Base-by-base conservation (phyloP, 352 stramenopile genomes). In the Thalassiosira mediterranea region DNA sequence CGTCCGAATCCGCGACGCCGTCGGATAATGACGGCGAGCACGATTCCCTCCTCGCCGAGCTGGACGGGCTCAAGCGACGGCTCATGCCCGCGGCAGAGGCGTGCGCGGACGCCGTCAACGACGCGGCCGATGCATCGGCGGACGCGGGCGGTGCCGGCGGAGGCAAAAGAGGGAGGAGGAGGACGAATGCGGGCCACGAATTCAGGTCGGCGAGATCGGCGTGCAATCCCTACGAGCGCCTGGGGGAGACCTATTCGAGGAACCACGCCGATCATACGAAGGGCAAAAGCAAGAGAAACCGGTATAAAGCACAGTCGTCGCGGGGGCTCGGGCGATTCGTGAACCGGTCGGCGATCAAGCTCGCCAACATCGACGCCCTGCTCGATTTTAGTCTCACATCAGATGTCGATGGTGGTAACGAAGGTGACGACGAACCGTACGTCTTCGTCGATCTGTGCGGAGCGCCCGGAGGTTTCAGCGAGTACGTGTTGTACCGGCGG, bases 261-360 rank as follows among this genome's bases (percentile, higher is more conserved):
- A 3, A 4, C 25, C 17, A 46, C 17, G 19, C 15, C 25, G 21
- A 61, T 23, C 11, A 17, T 23, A 54, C 81, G 32, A 87, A 87
- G 25, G 44, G 53, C 29, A 21, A 31, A 28, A 60, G 11, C 38
- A 59, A 57, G 40, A 19, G 25, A 29, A 62, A 71, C 37, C 10
- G 38, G 23, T 26, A 26, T 48, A 26, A 61, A 32, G 7, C 44
- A 34, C 37, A 44, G 60, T 46, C 51, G 29, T 29, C n/a, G 2
- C 34, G 21, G 2, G 51, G 21, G n/a, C 21, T 47, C 2, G 59
- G 32, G 51, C 64, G 61, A 40, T 91, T 91, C 44, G 52, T 91
- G 3, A 90, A 89, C 81, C 84, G 90, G 53, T 89, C 88, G 23
- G 90, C 90, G 19, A 87, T 95, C 29, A 95, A 95, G 70, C 70